Conservation (phyloP, 371 early-diverging fungal species). For the Choanephora cucurbitarum region DNA sequence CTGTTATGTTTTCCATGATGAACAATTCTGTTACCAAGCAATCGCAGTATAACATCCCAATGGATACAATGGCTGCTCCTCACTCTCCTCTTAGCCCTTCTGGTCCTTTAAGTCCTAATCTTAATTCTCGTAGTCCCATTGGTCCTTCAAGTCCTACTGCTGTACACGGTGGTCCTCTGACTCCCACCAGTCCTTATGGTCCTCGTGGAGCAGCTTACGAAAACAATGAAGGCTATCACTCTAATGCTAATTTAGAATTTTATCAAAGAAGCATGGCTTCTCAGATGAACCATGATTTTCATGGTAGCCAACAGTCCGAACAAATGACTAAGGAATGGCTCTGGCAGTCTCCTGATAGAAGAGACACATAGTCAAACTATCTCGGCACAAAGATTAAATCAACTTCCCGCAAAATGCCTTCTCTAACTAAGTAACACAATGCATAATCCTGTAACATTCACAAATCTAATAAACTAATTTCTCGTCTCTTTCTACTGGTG, state of each 20-base stretch:
- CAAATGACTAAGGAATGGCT: constrained; percentile 24
- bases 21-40: constrained; percentile 8
- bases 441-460: too few species aligned
- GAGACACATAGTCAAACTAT: constrained; percentile 6
- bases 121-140: too few species aligned
- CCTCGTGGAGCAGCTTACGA: neutral
- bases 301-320: constrained; percentile 1
- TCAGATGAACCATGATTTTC: constrained; percentile 1
- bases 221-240: too few species aligned
- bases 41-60: neutral
- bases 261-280: neutral
- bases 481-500: neutral
- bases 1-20: constrained; percentile 45
- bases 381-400: too few species aligned
- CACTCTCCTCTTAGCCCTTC: too few species aligned
- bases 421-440: neutral
- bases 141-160: neutral
- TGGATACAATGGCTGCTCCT: neutral
- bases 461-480: neutral
- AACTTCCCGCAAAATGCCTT: too few species aligned
- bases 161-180: neutral
- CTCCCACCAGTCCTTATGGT: neutral
- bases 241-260: too few species aligned
- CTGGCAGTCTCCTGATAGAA: constrained; percentile 34
- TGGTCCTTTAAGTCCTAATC: too few species aligned